A percentile compares a stretch with the other conserved stretches of the same genome.
Evolutionary conservation across 2,329 filamentous ascomycete genomes (phyloP).

Genomic region (Botrytis aclada): DNA sequence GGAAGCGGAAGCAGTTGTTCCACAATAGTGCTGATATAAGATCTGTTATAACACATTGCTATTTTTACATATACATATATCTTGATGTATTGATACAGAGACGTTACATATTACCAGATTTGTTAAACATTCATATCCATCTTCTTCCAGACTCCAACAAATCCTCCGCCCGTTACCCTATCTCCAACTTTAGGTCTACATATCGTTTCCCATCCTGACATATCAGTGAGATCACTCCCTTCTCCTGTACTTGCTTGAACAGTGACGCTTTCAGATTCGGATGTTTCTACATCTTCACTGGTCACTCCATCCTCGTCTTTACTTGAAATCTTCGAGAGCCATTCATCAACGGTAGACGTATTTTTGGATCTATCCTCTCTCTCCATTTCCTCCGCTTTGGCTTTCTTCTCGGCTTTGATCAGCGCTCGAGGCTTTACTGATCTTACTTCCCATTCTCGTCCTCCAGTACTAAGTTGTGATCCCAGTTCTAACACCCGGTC

Average conservation of each 20-base stretch:
- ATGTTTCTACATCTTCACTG: not conserved
- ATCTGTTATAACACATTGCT: not conserved
- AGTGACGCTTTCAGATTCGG: not conserved
- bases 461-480: constrained; percentile 47
- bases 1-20: not conserved
- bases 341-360: not conserved
- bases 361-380: not conserved
- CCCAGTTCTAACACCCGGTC: constrained; percentile 60
- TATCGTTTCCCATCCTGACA: constrained; percentile 44
- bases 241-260: not conserved
- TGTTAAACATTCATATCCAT: constrained; percentile 19
- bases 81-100: not conserved
- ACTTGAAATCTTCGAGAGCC: not conserved
- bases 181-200: constrained; percentile 51
- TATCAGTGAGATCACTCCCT: not conserved
- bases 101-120: not conserved
- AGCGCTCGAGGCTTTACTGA: constrained; percentile 40
- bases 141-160: constrained; percentile 45
- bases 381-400: constrained; percentile 13
- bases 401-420: constrained; percentile 27
- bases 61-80: not conserved
- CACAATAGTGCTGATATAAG: not conserved
- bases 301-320: not conserved
- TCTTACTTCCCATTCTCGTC: constrained; percentile 63
- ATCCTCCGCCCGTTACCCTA: constrained; percentile 48